phyloP scores from a whole-genome alignment of 1,284 basidiomycete genomes.

The Schizophyllum amplum region DNA sequence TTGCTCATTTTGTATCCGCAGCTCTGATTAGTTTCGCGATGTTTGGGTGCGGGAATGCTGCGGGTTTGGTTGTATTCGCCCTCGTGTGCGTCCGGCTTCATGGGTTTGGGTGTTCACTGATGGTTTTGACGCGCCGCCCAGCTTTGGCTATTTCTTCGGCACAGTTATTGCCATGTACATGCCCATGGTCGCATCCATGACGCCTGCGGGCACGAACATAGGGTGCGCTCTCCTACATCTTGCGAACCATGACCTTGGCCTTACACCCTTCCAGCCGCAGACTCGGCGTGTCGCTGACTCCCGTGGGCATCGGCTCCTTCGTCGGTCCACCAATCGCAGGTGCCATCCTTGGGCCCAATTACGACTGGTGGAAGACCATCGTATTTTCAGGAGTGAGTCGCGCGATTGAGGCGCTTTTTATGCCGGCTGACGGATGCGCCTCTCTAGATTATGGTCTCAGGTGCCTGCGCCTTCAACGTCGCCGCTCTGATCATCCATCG shows the following conservation, averaged over 20 bases:
- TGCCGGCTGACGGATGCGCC: not conserved
- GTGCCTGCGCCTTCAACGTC: not conserved
- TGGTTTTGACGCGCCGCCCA: not conserved
- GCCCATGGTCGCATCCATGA: constrained; percentile 11
- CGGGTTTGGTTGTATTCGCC: constrained; percentile 18
- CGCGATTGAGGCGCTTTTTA: not conserved
- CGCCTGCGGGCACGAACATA: constrained; percentile 10
- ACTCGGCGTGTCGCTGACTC: constrained; percentile 7
- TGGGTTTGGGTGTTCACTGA: not conserved
- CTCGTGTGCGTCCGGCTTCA: constrained; percentile 11
- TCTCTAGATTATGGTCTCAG: not conserved
- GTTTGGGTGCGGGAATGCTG: constrained; percentile 16
- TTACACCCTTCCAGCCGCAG: constrained; percentile 1
- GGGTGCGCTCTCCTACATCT: constrained; percentile 6
- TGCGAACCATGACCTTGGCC: not conserved
- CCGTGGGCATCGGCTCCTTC: constrained; percentile 6
- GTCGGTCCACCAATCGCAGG: constrained; percentile 7
- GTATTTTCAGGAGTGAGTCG: constrained; percentile 7
- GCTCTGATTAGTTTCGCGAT: constrained; percentile 17
- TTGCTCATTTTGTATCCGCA: constrained; percentile 2
- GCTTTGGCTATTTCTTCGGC: constrained; percentile 20
- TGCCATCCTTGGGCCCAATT: constrained; percentile 4
- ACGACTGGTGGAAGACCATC: constrained; percentile 8
- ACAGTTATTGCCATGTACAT: constrained; percentile 13
- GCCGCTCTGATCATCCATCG: not conserved